Evolutionary conservation across 768 basidiomycete species (phyloP), one percentile per base, ranked within the genome.

Genomic region (Amanita pallidorosea): DNA sequence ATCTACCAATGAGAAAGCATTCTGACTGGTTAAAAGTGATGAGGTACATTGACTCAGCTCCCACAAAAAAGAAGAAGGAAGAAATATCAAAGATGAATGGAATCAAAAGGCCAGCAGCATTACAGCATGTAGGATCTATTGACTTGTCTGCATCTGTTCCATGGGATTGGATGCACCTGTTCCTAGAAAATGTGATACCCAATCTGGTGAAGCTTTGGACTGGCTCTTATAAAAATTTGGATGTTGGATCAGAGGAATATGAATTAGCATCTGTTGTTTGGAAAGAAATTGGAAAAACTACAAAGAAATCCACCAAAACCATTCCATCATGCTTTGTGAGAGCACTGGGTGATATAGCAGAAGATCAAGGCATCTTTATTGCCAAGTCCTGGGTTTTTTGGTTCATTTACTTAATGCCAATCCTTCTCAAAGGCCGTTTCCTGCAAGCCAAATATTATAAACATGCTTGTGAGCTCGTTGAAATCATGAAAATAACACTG

Each of bases 131-230:
- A 17, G 13, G 3, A 15, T 13, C 20, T 45, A n/a, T 27, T 20
- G 18, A 45, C 7, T 58, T 60, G 0, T 46, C 60, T 5, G 66
- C 57, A 41, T 17, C 60, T 22, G 65, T 69, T n/a, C 69, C 69
- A 0, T 65, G 65, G 51, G 70, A 74, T 47, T 67, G 71, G 58
- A 72, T 74, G 66, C 72, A 76, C 45, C 58, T 70, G 0, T 55
- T 73, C 38, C 65, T 56, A 45, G 70, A 72, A 52, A 74, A 74
- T 49, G 44, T 71, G 3, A 53, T 69, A 18, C 57, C 52, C 9
- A 68, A 64, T 40, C 58, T 76, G 2, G 53, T 72, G n/a, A 15
- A 49, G 0, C 55, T 72, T 0, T 74, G 71, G 70, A 69, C 66
- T 0, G 68, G 67, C 0, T 44, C 56, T 2, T 70, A 57, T 57